Base-by-base conservation (phyloP, 1,284 basidiomycete genomes). In the Marasmius oreades region DNA sequence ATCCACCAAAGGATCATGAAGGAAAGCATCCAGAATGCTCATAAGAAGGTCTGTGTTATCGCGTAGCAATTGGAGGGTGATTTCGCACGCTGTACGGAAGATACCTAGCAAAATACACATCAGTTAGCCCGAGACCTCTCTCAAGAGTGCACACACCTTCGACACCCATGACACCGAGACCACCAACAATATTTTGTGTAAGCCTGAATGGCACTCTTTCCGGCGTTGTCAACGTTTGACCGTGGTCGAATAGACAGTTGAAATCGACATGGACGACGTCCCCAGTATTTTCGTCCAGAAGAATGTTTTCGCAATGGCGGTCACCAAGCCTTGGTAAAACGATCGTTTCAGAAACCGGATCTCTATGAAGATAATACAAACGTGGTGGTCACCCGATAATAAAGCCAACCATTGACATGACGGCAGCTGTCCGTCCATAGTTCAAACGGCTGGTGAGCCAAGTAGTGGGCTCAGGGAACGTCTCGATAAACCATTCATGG, bases 371-470 rank as follows among this genome's bases (percentile, higher is more conserved):
- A 46, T n/a, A 42, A 11, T 31, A 46, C n/a, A 47, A n/a, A 7
- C 70, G 14, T n/a, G 84, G 59, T 61, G 10, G 4, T 10, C 28
- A 95, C 92, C 96, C 97, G 8, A 99, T 77, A 34, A 99, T 96
- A 64, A 93, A 97, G 20, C 97, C 97, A 24, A 99, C 93, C 90
- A 99, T 99, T 3, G 93, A 97, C 91, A 98, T 99, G 51, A 99
- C 97, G 0, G 97, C 97, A 0, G 90, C 82, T 0, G 97, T 98
- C 44, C 96, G 82, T 14, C 85, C 88, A 68, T 96, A 99, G 2
- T 87, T 82, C 59, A 93, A 75, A 24, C 97, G 86, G 67, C 91
- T 92, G 2, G 89, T 84, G 28, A 99, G 79, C 97, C 97, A 99
- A 0, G 92, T 90, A 0, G 91, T 88, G 0, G 97, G 96, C 66